Base-by-base conservation (phyloP, 768 basidiomycete genomes). In the Agrocybe praecox region DNA sequence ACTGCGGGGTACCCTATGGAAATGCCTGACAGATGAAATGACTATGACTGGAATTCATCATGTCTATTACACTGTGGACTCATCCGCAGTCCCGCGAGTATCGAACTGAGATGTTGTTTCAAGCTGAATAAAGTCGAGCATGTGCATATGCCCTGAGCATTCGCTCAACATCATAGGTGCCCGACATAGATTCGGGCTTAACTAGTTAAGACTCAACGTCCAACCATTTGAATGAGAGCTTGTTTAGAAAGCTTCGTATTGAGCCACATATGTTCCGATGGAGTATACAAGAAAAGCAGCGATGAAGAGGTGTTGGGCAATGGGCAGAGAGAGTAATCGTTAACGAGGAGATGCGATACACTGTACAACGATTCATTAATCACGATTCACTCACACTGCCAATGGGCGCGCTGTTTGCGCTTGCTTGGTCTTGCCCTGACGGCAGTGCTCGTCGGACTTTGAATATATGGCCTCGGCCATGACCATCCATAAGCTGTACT, bases 391-490 rank as follows among this genome's bases (percentile, higher is more conserved):
- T 29, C 26, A 29, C 26, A 29, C 5, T 29, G 26, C 26, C 26
- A 29, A 29, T 29, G 9, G 9, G 26, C 5, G 26, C 26, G 26
- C 26, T 29, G 26, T 29, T 29, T 29, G 26, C 26, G 26, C 26
- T 29, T 29, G 26, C 26, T 29, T 29, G 26, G 26, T n/a, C 26
- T 29, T 29, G 26, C 9, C 49, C 33, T 50, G 49, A 34, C 49
- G 46, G 46, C 21, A 26, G 32, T 48, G 47, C n/a, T 32, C 24
- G 47, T 68, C 64, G 53, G 58, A 33, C 11, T 54, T 34, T 50
- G 50, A 34, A 29, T 29, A 29, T 5, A 5, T 29, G 9, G 9
- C 9, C 26, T 29, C 26, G 9, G 9, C 26, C 26, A 4, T 29
- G 26, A 29, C 5, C 26, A 29, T 29, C 26, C 4, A 9, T 29